Evolutionary conservation across 768 basidiomycete genomes (phyloP).

Genomic region (Cystofilobasidium capitatum): DNA sequence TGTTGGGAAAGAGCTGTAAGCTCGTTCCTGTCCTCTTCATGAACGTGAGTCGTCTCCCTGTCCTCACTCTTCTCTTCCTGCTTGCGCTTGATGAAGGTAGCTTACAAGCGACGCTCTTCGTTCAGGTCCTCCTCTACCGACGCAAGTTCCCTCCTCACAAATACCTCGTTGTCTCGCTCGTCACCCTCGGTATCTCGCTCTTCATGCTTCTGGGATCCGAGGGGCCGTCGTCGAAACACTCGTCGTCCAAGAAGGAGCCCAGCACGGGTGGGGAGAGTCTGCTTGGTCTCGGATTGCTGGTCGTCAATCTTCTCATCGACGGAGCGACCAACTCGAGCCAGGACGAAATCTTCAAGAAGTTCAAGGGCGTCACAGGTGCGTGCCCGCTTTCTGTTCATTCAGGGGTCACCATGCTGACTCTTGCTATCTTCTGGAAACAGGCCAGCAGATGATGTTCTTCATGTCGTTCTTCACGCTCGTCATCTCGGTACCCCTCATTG

Average conservation of each 20-base stretch:
- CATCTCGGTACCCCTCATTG: slow-evolving; percentile 57
- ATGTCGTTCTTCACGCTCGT: slow-evolving; percentile 80
- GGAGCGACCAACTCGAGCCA: slow-evolving; percentile 92
- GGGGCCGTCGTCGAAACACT: slow-evolving; percentile 21
- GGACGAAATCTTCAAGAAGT: slow-evolving; percentile 70
- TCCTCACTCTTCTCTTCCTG: background rate
- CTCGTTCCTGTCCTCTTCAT: slow-evolving; percentile 90
- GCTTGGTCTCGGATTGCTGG: slow-evolving; percentile 63
- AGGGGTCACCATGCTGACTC: background rate
- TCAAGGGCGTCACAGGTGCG: slow-evolving; percentile 18
- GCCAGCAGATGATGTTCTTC: slow-evolving; percentile 99
- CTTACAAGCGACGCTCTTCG: slow-evolving; percentile 4
- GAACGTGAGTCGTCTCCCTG: slow-evolving; percentile 48
- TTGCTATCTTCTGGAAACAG: slow-evolving; percentile 53
- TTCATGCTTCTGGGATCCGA: slow-evolving; percentile 66
- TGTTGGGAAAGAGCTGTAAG: slow-evolving; percentile 88
- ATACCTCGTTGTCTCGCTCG: slow-evolving; percentile 87
- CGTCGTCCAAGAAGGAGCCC: slow-evolving; percentile 4
- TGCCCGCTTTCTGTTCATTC: background rate
- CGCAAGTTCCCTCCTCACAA: slow-evolving; percentile 87
- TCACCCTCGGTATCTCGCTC: slow-evolving; percentile 79
- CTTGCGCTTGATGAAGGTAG: background rate
- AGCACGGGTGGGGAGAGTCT: slow-evolving; percentile 33
- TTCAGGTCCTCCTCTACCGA: slow-evolving; percentile 66
- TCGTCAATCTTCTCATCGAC: slow-evolving; percentile 81